These are phyloP conservation scores for Sugiyamaella pinicola DNA, from an alignment of 1,139 yeast genomes.

Conservation along the genomic window DNA sequence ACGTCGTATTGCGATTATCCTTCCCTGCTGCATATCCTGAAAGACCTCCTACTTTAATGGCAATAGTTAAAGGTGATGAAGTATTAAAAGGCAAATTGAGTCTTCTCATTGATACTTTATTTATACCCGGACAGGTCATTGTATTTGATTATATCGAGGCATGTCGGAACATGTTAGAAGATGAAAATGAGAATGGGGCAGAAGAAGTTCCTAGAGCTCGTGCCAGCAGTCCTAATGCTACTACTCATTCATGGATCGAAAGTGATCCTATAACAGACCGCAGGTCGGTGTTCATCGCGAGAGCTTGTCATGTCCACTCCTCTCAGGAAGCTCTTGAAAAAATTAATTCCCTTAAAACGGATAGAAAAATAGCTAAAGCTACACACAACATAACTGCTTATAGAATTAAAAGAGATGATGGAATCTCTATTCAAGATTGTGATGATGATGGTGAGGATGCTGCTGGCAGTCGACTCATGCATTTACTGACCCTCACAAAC, in stretches of 20 bases:
- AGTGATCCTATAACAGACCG: constrained; percentile 82
- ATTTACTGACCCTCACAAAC: constrained; percentile 61
- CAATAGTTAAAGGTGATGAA: constrained; percentile 38
- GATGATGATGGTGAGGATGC: constrained; percentile 99
- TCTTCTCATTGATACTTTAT: constrained; percentile 47
- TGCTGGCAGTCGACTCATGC: constrained; percentile 87
- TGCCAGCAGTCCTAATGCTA: constrained; percentile 28
- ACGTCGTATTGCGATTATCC: constrained; percentile 59
- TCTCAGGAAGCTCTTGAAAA: constrained; percentile 64
- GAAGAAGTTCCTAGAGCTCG: not conserved
- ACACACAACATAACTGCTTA: constrained; percentile 85
- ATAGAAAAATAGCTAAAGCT: constrained; percentile 67
- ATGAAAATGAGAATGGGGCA: constrained; percentile 5
- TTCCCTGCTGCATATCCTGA: constrained; percentile 76
- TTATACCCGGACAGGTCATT: constrained; percentile 68
- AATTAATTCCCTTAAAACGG: constrained; percentile 57
- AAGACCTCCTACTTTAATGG: constrained; percentile 50
- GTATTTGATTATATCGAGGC: constrained; percentile 77
- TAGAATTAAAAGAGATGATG: constrained; percentile 60
- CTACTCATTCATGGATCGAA: constrained; percentile 67
- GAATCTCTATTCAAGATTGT: constrained; percentile 71
- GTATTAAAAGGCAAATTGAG: constrained; percentile 49
- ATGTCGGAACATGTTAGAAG: constrained; percentile 47
- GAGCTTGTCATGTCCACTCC: constrained; percentile 61
- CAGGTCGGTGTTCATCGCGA: constrained; percentile 83